phyloP scores from a whole-genome alignment of 192 early-diverging fungal genomes.

The Obelidium mucronatum region DNA sequence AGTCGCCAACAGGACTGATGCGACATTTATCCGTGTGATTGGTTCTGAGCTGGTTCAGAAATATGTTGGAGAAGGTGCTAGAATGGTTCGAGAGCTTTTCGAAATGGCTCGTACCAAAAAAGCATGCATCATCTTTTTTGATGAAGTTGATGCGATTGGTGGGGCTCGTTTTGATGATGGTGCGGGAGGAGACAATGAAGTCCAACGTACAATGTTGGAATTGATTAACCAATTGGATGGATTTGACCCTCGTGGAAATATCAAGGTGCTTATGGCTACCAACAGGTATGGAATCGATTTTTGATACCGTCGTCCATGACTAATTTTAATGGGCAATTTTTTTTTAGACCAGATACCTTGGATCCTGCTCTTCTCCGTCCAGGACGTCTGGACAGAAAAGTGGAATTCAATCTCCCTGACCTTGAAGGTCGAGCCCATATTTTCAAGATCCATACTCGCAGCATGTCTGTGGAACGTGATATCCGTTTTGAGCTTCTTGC shows the following conservation, averaged over 20 bases:
- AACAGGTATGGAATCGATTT: constrained; percentile 64
- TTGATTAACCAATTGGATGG: constrained; percentile 99
- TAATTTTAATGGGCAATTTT: constrained; percentile 9
- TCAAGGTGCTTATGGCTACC: constrained; percentile 99
- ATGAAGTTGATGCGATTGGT: constrained; percentile 99
- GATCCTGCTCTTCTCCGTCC: constrained; percentile 98
- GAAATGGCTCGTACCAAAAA: constrained; percentile 99
- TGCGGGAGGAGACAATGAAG: constrained; percentile 99
- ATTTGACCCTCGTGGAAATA: constrained; percentile 99
- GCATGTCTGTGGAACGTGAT: constrained; percentile 99
- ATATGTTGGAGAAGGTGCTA: constrained; percentile 98
- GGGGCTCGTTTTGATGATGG: constrained; percentile 98
- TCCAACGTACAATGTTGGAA: constrained; percentile 99
- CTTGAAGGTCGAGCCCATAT: constrained; percentile 97
- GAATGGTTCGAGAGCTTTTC: constrained; percentile 99
- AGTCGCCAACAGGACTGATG: constrained; percentile 98
- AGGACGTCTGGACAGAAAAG: constrained; percentile 97
- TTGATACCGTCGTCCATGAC: not conserved
- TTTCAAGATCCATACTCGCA: constrained; percentile 97
- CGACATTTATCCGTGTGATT: constrained; percentile 99
- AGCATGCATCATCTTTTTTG: constrained; percentile 99
- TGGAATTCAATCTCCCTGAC: constrained; percentile 97
- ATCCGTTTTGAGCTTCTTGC: constrained; percentile 99
- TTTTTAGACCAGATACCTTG: constrained; percentile 87
- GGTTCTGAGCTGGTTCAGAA: constrained; percentile 99